Evolutionary conservation across 129 eudicot species (phyloP).

Genomic region (Tagetes patula): DNA sequence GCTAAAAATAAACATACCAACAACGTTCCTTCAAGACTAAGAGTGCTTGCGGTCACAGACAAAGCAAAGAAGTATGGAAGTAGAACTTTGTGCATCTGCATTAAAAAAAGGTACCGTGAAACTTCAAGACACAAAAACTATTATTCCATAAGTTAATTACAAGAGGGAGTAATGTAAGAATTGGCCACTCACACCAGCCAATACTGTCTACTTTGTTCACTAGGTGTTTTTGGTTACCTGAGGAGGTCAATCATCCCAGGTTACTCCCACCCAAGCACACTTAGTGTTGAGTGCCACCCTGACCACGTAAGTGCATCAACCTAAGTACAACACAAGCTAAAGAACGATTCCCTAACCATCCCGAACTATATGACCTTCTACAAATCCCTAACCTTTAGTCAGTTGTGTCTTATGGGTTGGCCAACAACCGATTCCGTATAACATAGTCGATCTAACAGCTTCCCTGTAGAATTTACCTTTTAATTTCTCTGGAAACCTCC

Average conservation of each 20-base stretch:
- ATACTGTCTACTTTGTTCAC: background rate
- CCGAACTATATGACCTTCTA: too few relatives aligned
- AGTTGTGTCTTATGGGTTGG: too few relatives aligned
- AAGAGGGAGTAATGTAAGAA: background rate
- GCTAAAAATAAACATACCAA: constrained; percentile 59
- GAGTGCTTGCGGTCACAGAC: constrained; percentile 72
- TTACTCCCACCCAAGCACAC: background rate
- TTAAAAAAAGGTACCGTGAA: background rate
- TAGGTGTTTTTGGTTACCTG: background rate
- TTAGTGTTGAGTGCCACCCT: background rate
- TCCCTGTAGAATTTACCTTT: too few relatives aligned
- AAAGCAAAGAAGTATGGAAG: constrained; percentile 81
- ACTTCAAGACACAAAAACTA: constrained; percentile 13
- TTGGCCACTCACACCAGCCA: background rate
- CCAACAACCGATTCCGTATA: too few relatives aligned
- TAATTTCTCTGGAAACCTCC: too few relatives aligned
- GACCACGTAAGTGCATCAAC: too few relatives aligned
- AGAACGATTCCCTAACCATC: too few relatives aligned
- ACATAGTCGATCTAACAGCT: too few relatives aligned
- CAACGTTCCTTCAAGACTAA: constrained; percentile 88
- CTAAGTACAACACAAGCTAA: too few relatives aligned
- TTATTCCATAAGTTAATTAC: background rate
- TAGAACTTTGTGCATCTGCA: constrained; percentile 96
- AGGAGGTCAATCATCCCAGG: background rate
- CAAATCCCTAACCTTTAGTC: too few relatives aligned